Percentiles rank a stretch among this genome's conserved stretches.
These are phyloP conservation scores for Senna tora DNA, from an alignment of 306 rosid species.

Conservation along the genomic window DNA sequence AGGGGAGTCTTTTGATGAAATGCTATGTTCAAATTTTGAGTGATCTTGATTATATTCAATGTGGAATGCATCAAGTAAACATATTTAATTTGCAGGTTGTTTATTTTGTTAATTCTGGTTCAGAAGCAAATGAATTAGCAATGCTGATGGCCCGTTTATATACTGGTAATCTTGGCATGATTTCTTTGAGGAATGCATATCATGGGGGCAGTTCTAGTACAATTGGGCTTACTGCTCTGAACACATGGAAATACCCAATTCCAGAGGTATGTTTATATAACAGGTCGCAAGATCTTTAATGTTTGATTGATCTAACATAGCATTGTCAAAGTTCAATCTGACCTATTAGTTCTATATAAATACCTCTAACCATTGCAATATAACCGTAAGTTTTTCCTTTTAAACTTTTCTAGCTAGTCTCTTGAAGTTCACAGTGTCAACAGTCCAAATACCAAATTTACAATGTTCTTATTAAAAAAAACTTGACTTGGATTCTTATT, in stretches of 20 bases:
- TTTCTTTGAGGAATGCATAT: conserved; percentile 88
- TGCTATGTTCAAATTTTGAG: background rate
- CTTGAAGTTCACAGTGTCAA: conserved; percentile 12
- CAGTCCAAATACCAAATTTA: background rate
- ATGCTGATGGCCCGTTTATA: conserved; percentile 93
- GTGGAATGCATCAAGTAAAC: conserved; percentile 4
- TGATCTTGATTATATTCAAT: conserved; percentile 26
- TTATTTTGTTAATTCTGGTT: conserved; percentile 89
- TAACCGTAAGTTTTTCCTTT: background rate
- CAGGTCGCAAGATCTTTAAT: conserved; percentile 27
- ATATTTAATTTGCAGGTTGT: conserved; percentile 67
- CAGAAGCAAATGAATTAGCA: conserved; percentile 94
- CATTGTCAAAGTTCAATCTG: conserved; percentile 17
- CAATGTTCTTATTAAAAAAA: background rate
- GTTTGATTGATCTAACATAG: background rate
- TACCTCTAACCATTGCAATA: background rate
- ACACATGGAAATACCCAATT: conserved; percentile 87
- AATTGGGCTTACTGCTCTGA: conserved; percentile 76
- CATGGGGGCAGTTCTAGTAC: conserved; percentile 92
- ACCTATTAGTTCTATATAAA: conserved; percentile 10
- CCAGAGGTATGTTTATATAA: conserved; percentile 69
- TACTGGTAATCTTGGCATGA: conserved; percentile 81
- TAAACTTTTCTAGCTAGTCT: conserved; percentile 2
- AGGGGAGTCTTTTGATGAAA: background rate
- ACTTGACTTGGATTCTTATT: background rate